Evolutionary conservation across 2,329 filamentous ascomycete genomes (phyloP).

Genomic region (Coniochaeta pulveracea): DNA sequence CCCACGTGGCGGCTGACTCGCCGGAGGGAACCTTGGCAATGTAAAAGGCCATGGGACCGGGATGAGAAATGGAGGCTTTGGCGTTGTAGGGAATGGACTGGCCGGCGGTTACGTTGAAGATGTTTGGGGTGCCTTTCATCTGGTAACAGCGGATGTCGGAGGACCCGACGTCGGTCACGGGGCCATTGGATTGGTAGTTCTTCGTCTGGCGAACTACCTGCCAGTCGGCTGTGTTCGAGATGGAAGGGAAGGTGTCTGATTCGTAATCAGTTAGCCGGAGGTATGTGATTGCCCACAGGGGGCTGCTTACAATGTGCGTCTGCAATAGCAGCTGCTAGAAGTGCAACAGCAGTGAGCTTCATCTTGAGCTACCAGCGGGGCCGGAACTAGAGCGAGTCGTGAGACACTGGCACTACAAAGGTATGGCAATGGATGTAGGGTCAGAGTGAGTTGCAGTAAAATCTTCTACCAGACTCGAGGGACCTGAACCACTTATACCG

Average conservation of each 20-base stretch:
- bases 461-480: background rate
- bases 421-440: background rate
- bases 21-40: constrained; percentile 27
- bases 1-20: constrained; percentile 23
- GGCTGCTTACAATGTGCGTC: constrained; percentile 10
- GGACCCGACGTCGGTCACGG: constrained; percentile 26
- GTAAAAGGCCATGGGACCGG: constrained; percentile 26
- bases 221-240: constrained; percentile 15
- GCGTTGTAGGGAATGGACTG: constrained; percentile 31
- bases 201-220: constrained; percentile 20
- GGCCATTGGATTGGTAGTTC: constrained; percentile 21
- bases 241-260: constrained; percentile 11
- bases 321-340: constrained; percentile 7
- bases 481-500: background rate
- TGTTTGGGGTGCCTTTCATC: constrained; percentile 23
- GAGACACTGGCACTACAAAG: background rate
- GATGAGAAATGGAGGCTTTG: constrained; percentile 28
- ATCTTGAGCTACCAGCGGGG: background rate
- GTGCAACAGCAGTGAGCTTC: constrained; percentile 5
- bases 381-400: background rate
- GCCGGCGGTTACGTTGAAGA: constrained; percentile 30
- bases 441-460: background rate
- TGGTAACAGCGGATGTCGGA: constrained; percentile 40
- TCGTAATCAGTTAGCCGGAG: background rate
- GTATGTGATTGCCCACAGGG: background rate